Conservation (phyloP, 805 yeast species). For the Spathaspora girioi region DNA sequence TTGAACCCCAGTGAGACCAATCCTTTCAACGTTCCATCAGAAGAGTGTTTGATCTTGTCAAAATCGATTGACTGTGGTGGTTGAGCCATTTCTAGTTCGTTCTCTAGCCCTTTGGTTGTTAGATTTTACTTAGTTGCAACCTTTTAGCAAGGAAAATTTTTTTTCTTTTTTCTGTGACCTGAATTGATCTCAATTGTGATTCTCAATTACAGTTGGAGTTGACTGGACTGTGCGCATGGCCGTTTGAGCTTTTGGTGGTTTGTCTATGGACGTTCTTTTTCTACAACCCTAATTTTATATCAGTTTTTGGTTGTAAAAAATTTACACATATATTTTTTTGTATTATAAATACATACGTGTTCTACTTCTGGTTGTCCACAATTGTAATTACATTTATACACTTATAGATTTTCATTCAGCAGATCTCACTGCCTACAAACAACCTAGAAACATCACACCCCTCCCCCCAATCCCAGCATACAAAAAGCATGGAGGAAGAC, state of each 20-base stretch:
- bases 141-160: not conserved
- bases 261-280: not conserved
- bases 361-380: not conserved
- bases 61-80: constrained; percentile 22
- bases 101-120: not conserved
- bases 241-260: not conserved
- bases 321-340: not conserved
- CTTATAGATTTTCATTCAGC: not conserved
- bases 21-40: constrained; percentile 37
- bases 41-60: constrained; percentile 28
- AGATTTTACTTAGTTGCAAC: not conserved
- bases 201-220: too few species aligned
- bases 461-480: not conserved
- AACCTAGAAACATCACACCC: not conserved
- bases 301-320: not conserved
- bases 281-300: not conserved
- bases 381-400: too few species aligned
- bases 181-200: too few species aligned
- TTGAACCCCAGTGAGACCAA: constrained; percentile 39
- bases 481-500: not conserved
- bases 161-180: not conserved
- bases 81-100: constrained; percentile 7
- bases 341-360: not conserved
- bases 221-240: not conserved
- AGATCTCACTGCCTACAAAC: not conserved